Evolutionary conservation across 1,139 yeast species (phyloP).

Genomic region (Debaryomycetaceae sp.): DNA sequence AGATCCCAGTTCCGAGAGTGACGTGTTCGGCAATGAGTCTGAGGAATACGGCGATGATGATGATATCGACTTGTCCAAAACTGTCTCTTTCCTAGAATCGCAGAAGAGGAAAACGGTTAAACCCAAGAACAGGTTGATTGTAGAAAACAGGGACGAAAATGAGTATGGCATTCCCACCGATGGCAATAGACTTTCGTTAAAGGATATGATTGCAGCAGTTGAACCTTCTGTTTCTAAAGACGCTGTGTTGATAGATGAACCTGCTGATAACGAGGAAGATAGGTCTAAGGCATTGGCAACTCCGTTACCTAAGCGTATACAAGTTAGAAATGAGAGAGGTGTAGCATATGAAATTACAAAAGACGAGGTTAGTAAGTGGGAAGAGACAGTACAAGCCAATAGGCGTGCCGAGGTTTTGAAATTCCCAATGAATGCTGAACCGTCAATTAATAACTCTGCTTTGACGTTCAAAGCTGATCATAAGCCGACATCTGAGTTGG

Average conservation of each 20-base stretch:
- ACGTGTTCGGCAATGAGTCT: slow-evolving; percentile 17
- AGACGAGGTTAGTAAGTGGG: slow-evolving; percentile 86
- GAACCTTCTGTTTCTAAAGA: slow-evolving; percentile 44
- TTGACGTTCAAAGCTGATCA: slow-evolving; percentile 50
- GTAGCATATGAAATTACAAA: slow-evolving; percentile 91
- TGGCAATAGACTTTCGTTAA: slow-evolving; percentile 57
- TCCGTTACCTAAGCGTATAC: slow-evolving; percentile 84
- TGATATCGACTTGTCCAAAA: slow-evolving; percentile 32
- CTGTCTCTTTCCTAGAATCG: slow-evolving; percentile 29
- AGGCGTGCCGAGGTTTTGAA: slow-evolving; percentile 81
- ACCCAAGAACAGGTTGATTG: slow-evolving; percentile 39
- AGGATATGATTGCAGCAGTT: slow-evolving; percentile 71
- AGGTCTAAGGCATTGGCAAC: slow-evolving; percentile 56
- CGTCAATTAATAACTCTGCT: slow-evolving; percentile 46
- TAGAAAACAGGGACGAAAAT: slow-evolving; percentile 61
- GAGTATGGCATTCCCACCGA: slow-evolving; percentile 67
- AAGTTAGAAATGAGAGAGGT: slow-evolving; percentile 77
- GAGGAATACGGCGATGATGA: slow-evolving; percentile 19
- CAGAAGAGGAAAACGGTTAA: slow-evolving; percentile 30
- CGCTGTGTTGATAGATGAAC: slow-evolving; percentile 49
- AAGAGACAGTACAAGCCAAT: slow-evolving; percentile 72
- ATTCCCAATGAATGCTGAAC: slow-evolving; percentile 62
- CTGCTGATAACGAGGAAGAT: slow-evolving; percentile 20
- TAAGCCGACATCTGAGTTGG: slow-evolving; percentile 58
- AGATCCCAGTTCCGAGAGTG: slow-evolving; percentile 18